A percentile compares a stretch with the other conserved stretches of the same genome.
These are phyloP conservation scores for Boletus rubroflammeus DNA, from an alignment of 768 basidiomycete genomes.

Conservation along the genomic window DNA sequence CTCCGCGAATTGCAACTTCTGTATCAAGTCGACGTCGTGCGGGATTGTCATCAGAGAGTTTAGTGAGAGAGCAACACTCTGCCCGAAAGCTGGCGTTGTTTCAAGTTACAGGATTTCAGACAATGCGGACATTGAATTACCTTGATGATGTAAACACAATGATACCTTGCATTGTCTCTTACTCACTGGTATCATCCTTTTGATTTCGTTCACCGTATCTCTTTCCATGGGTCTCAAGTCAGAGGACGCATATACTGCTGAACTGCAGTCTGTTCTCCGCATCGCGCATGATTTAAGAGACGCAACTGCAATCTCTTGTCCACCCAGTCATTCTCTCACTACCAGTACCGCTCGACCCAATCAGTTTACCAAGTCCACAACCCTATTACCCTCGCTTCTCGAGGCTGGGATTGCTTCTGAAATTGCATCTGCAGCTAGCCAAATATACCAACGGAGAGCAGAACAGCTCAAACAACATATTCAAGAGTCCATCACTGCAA, in stretches of 20 bases:
- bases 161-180: too few relatives aligned
- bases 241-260: neutral
- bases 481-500: neutral
- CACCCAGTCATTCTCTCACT: neutral
- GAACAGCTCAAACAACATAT: neutral
- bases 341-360: too few relatives aligned
- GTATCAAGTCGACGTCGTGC: too few relatives aligned
- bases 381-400: neutral
- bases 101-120: too few relatives aligned
- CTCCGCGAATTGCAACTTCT: too few relatives aligned
- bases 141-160: too few relatives aligned
- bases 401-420: neutral
- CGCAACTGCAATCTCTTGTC: neutral
- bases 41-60: too few relatives aligned
- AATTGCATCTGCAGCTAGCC: rapidly evolving
- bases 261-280: neutral
- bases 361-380: neutral
- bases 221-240: neutral
- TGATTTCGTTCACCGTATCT: too few relatives aligned
- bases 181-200: too few relatives aligned
- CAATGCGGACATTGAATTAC: constrained; percentile 21
- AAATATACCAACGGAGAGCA: neutral
- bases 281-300: neutral
- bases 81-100: too few relatives aligned
- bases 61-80: too few relatives aligned